Conservation (phyloP, 2,329 filamentous ascomycete species). For the Diaporthe eres region DNA sequence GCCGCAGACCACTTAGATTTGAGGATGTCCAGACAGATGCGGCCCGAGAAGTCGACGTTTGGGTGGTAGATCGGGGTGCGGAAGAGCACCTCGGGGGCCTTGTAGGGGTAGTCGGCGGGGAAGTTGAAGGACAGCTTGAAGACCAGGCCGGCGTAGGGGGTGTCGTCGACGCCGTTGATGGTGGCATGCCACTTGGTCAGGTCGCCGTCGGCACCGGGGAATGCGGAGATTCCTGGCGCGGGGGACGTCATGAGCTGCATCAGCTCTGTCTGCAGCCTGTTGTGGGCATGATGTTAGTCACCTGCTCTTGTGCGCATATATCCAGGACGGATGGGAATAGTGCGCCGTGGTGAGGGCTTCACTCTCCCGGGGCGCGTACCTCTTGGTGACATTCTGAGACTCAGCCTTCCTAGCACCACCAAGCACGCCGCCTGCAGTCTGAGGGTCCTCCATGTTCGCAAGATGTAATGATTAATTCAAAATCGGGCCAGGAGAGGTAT, state of each 20-base stretch:
- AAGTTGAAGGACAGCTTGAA: conserved; percentile 96
- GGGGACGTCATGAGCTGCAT: conserved; percentile 99
- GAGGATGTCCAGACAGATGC: conserved; percentile 97
- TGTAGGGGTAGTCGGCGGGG: conserved; percentile 93
- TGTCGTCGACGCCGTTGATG: conserved; percentile 90
- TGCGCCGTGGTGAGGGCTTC: neutral
- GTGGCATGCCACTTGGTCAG: conserved; percentile 94
- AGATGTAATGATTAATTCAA: conserved; percentile 15
- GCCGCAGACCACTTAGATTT: conserved; percentile 99
- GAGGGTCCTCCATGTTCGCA: conserved; percentile 68
- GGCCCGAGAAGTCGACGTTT: conserved; percentile 96
- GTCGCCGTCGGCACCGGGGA: conserved; percentile 91
- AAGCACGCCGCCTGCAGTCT: conserved; percentile 73
- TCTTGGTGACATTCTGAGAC: conserved; percentile 82
- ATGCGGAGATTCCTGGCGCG: conserved; percentile 93
- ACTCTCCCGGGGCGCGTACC: conserved; percentile 63
- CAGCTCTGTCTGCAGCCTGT: conserved; percentile 93
- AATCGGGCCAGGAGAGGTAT: neutral
- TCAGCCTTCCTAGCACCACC: conserved; percentile 71
- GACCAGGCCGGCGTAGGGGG: conserved; percentile 88
- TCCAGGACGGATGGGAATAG: neutral
- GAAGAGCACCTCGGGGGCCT: conserved; percentile 92
- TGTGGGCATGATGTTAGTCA: neutral
- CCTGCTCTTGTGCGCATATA: neutral
- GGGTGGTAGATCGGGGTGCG: conserved; percentile 99